Evolutionary conservation across 306 rosid species (phyloP), one percentile per base, ranked within the genome.

Genomic region (Dicorynia guianensis): DNA sequence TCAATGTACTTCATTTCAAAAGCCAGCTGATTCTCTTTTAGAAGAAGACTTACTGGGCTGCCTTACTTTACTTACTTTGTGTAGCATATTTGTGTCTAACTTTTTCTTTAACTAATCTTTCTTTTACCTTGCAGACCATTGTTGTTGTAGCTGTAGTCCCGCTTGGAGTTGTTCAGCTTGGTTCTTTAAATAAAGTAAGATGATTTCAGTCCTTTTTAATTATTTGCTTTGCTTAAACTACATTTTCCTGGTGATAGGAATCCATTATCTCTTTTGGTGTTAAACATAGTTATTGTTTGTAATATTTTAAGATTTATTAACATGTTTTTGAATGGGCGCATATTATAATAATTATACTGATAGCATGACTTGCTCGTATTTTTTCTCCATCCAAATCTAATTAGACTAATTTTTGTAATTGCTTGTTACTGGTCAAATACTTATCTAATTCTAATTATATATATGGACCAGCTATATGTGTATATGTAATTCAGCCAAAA

Each of bases 151-250:
- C 98, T 67, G 93, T 95, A 63, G 86, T 71, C 75, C 96, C 99
- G 7, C 96, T 85, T 65, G 98, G 99, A 39, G 93, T 96, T 87
- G 83, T 96, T 77, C 99, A 92, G 82, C 97, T 96, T 72, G 99
- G 99, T 14, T 92, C 98, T 66, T 79, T 85, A 56, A 86, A 87
- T 80, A 93, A 89, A 74, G 99, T 96, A 84, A 43, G 91, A 74
- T 42, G 70, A 69, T 85, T 78, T 69, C 62, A 56, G 8, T 34
- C 30, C 46, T 82, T 39, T 50, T 56, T 69, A 47, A 12, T 59
- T 40, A 52, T 47, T 55, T 81, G 60, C 69, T 59, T 67, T 78
- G 65, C 56, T 75, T 64, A 40, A 67, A 34, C 19, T 20, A 25
- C 52, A 43, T 74, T 60, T 74, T 53, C 65, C 8, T 70, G 74